phyloP scores from a whole-genome alignment of 2,329 filamentous ascomycete species.

The Phaeosphaeria sp. region DNA sequence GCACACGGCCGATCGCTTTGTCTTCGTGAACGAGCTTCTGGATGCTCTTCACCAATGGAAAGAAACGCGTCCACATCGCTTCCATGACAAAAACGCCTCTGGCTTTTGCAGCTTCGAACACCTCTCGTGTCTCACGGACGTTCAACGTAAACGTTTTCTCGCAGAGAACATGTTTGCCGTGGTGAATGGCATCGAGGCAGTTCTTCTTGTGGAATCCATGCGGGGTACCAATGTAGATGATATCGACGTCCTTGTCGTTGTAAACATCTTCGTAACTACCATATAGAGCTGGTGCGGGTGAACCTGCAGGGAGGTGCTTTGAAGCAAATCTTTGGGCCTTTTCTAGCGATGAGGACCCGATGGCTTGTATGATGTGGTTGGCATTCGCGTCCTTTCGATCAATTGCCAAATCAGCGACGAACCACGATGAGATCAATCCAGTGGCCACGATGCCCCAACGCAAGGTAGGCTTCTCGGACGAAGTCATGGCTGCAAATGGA shows the following conservation, averaged over 20 bases:
- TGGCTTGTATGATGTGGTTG: conserved; percentile 19
- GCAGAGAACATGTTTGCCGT: conserved; percentile 83
- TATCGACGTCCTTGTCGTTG: conserved; percentile 74
- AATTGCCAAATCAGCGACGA: conserved; percentile 13
- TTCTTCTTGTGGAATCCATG: conserved; percentile 91
- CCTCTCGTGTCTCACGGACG: conserved; percentile 71
- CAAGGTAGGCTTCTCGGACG: neutral
- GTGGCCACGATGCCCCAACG: conserved; percentile 13
- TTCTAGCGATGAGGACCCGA: conserved; percentile 20
- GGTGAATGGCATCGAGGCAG: conserved; percentile 75
- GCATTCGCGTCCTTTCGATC: conserved; percentile 12
- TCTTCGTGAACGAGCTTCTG: conserved; percentile 64
- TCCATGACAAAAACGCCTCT: conserved; percentile 57
- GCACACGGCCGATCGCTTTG: conserved; percentile 56
- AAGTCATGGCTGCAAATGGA: neutral
- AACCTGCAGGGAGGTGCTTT: conserved; percentile 6
- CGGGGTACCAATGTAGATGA: conserved; percentile 84
- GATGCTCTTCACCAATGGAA: conserved; percentile 78
- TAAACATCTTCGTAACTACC: conserved; percentile 80
- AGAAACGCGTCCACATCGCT: conserved; percentile 83
- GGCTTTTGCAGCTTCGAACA: conserved; percentile 71
- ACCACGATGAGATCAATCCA: conserved; percentile 3
- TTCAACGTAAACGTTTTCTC: conserved; percentile 88
- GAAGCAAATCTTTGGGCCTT: conserved; percentile 18
- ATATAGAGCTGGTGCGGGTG: conserved; percentile 64